Evolutionary conservation across 1,284 basidiomycete species (phyloP).

Genomic region (Cryptococcus maquisensis): DNA sequence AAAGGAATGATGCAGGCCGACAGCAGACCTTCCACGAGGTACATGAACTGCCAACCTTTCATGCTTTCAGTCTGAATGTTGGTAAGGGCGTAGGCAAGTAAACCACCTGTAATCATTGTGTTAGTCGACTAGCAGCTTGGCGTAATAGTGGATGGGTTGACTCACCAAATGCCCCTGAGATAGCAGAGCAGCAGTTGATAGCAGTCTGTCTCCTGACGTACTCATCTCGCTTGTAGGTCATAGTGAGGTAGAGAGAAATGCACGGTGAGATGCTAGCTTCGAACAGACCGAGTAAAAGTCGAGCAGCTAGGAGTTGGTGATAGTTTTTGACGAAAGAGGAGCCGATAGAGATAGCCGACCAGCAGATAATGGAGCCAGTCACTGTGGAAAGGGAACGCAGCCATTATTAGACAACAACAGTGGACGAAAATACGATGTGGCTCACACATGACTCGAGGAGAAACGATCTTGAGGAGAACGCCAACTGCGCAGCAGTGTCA

Average conservation of each 20-base stretch:
- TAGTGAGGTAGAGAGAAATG: slow-evolving; percentile 3
- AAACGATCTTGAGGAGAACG: neutral
- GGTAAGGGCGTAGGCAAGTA: neutral
- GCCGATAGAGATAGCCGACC: slow-evolving; percentile 7
- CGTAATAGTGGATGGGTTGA: slow-evolving; percentile 5
- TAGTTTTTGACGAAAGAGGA: slow-evolving; percentile 8
- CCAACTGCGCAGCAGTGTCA: neutral
- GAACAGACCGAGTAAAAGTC: slow-evolving; percentile 12
- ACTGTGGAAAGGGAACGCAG: neutral
- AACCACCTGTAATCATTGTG: neutral
- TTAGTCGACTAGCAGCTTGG: neutral
- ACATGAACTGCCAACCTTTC: slow-evolving; percentile 23
- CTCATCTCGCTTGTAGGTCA: slow-evolving; percentile 4
- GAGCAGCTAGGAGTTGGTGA: slow-evolving; percentile 3
- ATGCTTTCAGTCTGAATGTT: slow-evolving; percentile 8
- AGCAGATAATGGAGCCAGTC: neutral
- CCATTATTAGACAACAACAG: neutral
- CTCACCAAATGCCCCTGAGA: slow-evolving; percentile 13
- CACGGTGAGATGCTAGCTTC: slow-evolving; percentile 4
- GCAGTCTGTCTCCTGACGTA: neutral
- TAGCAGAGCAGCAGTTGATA: neutral
- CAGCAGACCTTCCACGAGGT: slow-evolving; percentile 23
- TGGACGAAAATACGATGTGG: neutral
- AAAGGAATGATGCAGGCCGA: slow-evolving; percentile 16
- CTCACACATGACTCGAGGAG: neutral